Base-by-base conservation (phyloP, 441 rosid genomes). In the Manihot esculenta region DNA sequence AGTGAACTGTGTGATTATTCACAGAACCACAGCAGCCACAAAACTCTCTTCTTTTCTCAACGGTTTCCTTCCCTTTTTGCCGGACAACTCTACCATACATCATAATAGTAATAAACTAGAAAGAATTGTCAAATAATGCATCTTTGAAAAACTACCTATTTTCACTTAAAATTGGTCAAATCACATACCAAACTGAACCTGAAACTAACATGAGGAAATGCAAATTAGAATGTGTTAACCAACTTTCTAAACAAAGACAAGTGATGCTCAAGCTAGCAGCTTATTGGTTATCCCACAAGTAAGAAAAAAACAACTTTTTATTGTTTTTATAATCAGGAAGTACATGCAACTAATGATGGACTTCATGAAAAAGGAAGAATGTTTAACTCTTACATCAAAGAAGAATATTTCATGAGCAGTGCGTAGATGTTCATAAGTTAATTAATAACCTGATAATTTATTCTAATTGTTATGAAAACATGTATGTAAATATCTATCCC, bases 381-480 rank as follows among this genome's bases (percentile, higher is more conserved):
- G 6, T 63, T 42, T 45, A 44, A 57, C 45, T 55, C 45, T 15
- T 20, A 30, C 27, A 27, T 44, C 24, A 26, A 7, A 7, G 41
- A n/a, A 68, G 13, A 12, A 24, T 35, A 17, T 9, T 48, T 11
- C 66, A 33, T 42, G n/a, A n/a, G n/a, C n/a, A n/a, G n/a, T n/a
- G n/a, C n/a, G n/a, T n/a, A n/a, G n/a, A n/a, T n/a, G n/a, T n/a
- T n/a, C n/a, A n/a, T n/a, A n/a, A n/a, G n/a, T n/a, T n/a, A n/a
- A n/a, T n/a, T 30, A 64, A 64, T 7, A 21, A 56, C 26, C n/a
- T 0, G 56, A 33, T 59, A 14, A 30, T 35, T 58, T 27, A 20
- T 26, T 56, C 44, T 58, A 72, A 48, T 23, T n/a, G 17, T 13
- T 33, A 64, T 64, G 50, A 8, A 56, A 53, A 48, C 35, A 60